Percentiles rank a stretch among this genome's conserved stretches.
Evolutionary conservation across 148 eudicot species (phyloP).

Genomic region (Cornus florida): DNA sequence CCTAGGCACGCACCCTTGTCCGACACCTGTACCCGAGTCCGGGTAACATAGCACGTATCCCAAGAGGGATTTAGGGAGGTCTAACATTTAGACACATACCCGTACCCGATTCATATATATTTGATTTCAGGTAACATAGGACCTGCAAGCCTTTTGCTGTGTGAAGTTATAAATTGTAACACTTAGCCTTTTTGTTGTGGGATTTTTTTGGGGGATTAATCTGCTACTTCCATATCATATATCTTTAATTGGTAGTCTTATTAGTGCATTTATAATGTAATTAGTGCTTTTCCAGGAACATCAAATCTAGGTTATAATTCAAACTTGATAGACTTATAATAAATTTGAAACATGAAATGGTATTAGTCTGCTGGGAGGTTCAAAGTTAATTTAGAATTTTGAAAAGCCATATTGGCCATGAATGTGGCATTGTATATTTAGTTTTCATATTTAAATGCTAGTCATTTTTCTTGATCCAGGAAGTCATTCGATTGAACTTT

Average conservation of each 20-base stretch:
- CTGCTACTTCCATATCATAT: neutral
- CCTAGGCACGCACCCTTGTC: too few species aligned
- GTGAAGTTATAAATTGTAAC: neutral
- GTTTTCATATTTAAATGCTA: neutral
- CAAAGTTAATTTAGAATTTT: neutral
- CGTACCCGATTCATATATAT: too few species aligned
- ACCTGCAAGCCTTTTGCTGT: neutral
- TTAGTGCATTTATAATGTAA: too few species aligned
- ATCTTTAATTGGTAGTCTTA: neutral
- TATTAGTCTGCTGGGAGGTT: neutral
- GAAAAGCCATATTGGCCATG: neutral
- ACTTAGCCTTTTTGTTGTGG: too few species aligned
- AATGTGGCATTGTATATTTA: constrained; percentile 2
- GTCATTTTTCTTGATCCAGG: constrained; percentile 47
- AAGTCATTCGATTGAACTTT: constrained; percentile 70
- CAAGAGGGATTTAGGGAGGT: too few species aligned
- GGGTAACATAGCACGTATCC: too few species aligned
- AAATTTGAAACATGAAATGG: neutral
- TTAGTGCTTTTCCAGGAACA: neutral
- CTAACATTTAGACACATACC: too few species aligned
- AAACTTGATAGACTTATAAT: neutral
- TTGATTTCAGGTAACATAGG: too few species aligned
- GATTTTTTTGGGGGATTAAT: neutral
- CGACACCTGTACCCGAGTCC: too few species aligned
- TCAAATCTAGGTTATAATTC: neutral